These are phyloP conservation scores for Venturia nashicola DNA, from an alignment of 2,329 filamentous ascomycete species.

Conservation along the genomic window DNA sequence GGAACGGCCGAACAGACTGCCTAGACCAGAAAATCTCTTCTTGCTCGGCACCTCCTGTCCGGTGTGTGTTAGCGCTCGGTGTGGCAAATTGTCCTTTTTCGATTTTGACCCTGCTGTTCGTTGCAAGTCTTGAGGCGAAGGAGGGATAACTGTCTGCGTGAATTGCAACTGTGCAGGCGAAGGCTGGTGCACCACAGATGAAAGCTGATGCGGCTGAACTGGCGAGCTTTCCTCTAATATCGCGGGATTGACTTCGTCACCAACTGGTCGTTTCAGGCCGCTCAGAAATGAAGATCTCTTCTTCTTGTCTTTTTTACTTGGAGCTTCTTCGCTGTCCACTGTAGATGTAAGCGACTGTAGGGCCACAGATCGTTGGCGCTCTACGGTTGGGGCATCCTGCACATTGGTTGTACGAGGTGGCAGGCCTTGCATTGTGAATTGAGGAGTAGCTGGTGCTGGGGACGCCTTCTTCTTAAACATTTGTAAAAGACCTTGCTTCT, in stretches of 20 bases:
- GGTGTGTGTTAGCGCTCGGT: slow-evolving; percentile 3
- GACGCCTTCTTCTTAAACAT: not conserved
- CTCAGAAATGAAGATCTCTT: not conserved
- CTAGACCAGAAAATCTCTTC: slow-evolving; percentile 33
- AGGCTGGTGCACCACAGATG: not conserved
- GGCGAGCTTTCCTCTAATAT: not conserved
- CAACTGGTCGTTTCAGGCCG: not conserved
- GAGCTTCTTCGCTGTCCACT: not conserved
- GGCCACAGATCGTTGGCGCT: not conserved
- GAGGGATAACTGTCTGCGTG: not conserved
- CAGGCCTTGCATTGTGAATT: not conserved
- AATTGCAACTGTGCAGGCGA: not conserved
- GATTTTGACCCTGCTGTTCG: not conserved
- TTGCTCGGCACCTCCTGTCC: slow-evolving; percentile 20
- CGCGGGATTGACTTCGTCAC: not conserved
- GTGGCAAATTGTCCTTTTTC: slow-evolving; percentile 1
- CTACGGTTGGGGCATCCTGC: not conserved
- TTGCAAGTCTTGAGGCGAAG: not conserved
- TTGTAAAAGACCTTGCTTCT: not conserved
- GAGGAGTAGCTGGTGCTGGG: not conserved
- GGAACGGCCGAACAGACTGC: slow-evolving; percentile 30
- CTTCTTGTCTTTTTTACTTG: slow-evolving; percentile 1
- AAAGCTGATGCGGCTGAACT: not conserved
- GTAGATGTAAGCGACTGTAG: not conserved
- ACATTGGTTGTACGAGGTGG: not conserved